Base-by-base conservation (phyloP, 805 yeast species). In the Teunomyces kruisii region DNA sequence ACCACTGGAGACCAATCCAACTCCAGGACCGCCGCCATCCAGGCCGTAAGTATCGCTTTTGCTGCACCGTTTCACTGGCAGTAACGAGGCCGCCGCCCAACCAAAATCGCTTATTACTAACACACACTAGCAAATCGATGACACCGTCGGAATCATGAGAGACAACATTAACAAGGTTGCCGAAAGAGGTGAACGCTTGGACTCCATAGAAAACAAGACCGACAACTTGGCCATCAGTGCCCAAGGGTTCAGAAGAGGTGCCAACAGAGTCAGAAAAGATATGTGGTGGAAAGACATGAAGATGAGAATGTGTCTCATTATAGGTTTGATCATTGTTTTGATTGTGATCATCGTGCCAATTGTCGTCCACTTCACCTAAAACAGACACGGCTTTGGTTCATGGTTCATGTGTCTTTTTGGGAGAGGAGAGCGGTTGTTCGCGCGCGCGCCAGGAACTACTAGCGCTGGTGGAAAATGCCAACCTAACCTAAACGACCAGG, bases 281-380 rank as follows among this genome's bases (percentile, higher is more conserved):
- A 92, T 92, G 97, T 92, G 98, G 98, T 88, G 96, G 87, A 92
- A 94, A 69, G 96, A 92, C 66, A 79, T 94, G 81, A 94, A 94
- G 75, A 86, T 94, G 92, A 85, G 96, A 68, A 73, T 91, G 75
- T 92, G 98, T 68, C 70, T 88, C 46, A 84, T 91, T 48, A 81
- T 85, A 39, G 86, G 85, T 24, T 83, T 84, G 19, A 71, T 94
- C 43, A 82, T 92, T 60, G 81, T 91, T 43, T 70, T 92, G 55
- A 70, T 92, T 46, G 86, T 92, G 44, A 96, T 92, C 45, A 87
- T 91, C 54, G 97, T 92, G 32, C 98, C 98, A 26, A 83, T 94
- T 50, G 97, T 88, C 28, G 89, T 92, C 46, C 96, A 91, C 64
- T 91, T 90, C 66, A 78, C 76, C 36, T 71, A 49, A n/a, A n/a